Evolutionary conservation across 2,329 filamentous ascomycete species (phyloP).

Genomic region (Rhinocladiella mackenziei): DNA sequence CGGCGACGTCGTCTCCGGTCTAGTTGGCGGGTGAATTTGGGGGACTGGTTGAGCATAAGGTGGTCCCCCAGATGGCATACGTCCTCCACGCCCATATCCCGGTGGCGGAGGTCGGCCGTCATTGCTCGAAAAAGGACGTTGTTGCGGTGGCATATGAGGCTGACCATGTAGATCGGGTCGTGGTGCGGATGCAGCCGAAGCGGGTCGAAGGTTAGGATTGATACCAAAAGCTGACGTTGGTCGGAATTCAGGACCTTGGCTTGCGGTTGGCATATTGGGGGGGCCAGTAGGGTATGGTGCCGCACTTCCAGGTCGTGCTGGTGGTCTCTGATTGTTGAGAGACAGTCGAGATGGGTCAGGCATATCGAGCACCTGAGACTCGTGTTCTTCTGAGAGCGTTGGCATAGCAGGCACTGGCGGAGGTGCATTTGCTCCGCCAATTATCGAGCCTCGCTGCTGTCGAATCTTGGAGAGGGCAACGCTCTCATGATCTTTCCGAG

Average conservation of each 20-base stretch:
- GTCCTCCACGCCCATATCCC: slow-evolving; percentile 26
- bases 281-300: slow-evolving; percentile 43
- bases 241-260: slow-evolving; percentile 37
- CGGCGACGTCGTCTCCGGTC: slow-evolving; percentile 30
- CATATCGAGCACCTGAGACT: slow-evolving; percentile 42
- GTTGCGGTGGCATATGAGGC: slow-evolving; percentile 14
- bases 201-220: slow-evolving; percentile 46
- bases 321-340: slow-evolving; percentile 32
- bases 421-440: slow-evolving; percentile 6
- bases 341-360: slow-evolving; percentile 46
- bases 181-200: slow-evolving; percentile 32
- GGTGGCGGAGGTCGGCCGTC: slow-evolving; percentile 31
- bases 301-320: slow-evolving; percentile 24
- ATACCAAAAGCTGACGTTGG: slow-evolving; percentile 47
- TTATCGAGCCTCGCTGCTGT: slow-evolving; percentile 65
- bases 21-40: slow-evolving; percentile 26
- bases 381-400: slow-evolving; percentile 34
- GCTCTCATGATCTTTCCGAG: slow-evolving; percentile 87
- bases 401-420: slow-evolving; percentile 44
- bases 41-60: slow-evolving; percentile 9
- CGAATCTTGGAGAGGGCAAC: slow-evolving; percentile 86
- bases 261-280: slow-evolving; percentile 30
- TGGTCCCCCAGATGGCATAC: slow-evolving; percentile 16
- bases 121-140: slow-evolving; percentile 24
- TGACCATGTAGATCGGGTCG: slow-evolving; percentile 25